Evolutionary conservation across 2,329 filamentous ascomycete genomes (phyloP), one percentile per base, ranked within the genome.

Genomic region (Penicillium sp.): DNA sequence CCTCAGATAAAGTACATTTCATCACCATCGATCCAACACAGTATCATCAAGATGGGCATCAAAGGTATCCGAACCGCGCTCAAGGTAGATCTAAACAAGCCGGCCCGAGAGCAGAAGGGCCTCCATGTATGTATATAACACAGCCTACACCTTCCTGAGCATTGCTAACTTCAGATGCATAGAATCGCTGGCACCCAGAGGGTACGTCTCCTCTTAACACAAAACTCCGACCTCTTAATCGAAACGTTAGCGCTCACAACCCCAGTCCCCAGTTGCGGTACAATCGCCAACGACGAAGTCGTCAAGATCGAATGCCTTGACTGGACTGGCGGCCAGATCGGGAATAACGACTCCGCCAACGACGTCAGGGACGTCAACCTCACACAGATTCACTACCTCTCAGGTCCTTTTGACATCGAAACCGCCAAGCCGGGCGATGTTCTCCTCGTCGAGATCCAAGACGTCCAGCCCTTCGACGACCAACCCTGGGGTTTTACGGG

Each of bases 131-230:
- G 87, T 76, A 63, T 60, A 69, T 66, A 51, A 23, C 19, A 21
- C 66, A 35, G 48, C 35, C 35, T 15, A 2, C 35, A 15, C 11
- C 35, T 41, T 41, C 6, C 31, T 15, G 4, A 53, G 60, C 6
- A 19, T 38, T 26, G n/a, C 46, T 57, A 7, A 58, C 26, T 11
- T 15, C 21, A 13, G 9, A 41, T 41, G 8, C 15, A 21, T 67
- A 92, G 90, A 97, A 97, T 72, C 85, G 93, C 75, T 97, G 93
- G 93, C 93, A 97, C 73, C 93, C 93, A 41, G 93, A 96, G 67
- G 90, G 91, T 93, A 83, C 56, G 83, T 72, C 13, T 21, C 26
- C 26, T 4, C 26, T 26, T 26, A 9, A 19, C n/a, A 44, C 13
- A 21, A 29, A 8, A n/a, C 35, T 15, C 35, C 5, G 17, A 13